Base-by-base conservation (phyloP, 2,329 filamentous ascomycete species). In the Cladophialophora psammophila region DNA sequence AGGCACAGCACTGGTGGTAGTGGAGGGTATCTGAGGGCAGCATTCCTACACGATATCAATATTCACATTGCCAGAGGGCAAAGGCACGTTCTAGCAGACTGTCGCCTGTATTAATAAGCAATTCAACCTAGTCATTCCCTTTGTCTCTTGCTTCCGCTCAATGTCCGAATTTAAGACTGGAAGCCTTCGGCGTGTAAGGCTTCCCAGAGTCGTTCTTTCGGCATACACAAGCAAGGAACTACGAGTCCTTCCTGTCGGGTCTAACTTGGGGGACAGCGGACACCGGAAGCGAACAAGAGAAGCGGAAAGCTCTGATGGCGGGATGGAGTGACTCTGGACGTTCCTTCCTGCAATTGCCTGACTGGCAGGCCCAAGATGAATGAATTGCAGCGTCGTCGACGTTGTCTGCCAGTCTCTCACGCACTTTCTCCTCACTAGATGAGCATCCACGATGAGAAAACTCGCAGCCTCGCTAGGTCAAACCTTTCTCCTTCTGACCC, bases 371-470 rank as follows among this genome's bases (percentile, higher is more conserved):
- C 13, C 45, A 26, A 50, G 15, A 42, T 31, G 20, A 26, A 42
- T 31, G 20, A 13, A 50, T 26, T 31, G 20, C 8, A 26, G 45
- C 10, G 5, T 12, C 26, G 13, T 12, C 9, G 18, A 12, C 13
- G 45, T 6, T 13, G 8, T 50, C 9, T 10, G 3, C 13, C 20
- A 5, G 10, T 15, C 6, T 20, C 18, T 34, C 3, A 8, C 6
- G 10, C 18, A 18, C 53, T 36, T 35, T 18, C 10, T 50, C n/a
- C 26, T 32, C 15, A 12, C 26, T 45, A 12, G 15, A 18, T 50
- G 45, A 31, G n/a, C 15, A 4, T 40, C n/a, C 18, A 54, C 20
- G 26, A 56, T 63, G 52, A 63, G 54, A 20, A 63, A 36, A 57
- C 32, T 56, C 8, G 54, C 38, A 13, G 40, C 20, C 3, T 52